Percentiles rank a stretch among this genome's conserved stretches.
Evolutionary conservation across 352 stramenopile genomes (phyloP).

Genomic region (Thalassiosira hispida): DNA sequence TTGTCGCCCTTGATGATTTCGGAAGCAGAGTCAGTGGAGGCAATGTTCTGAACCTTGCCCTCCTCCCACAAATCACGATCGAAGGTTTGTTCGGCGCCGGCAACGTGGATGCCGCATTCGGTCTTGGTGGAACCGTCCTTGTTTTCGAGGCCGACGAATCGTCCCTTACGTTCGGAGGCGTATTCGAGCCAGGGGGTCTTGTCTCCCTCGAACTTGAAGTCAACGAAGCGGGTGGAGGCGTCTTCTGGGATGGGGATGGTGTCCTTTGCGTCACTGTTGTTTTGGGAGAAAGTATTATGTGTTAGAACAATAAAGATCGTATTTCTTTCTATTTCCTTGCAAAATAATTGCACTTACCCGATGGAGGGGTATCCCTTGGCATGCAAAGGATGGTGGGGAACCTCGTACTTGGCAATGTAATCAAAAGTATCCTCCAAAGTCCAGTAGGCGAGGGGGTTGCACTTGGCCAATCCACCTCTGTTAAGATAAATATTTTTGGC

Average conservation of each 20-base stretch:
- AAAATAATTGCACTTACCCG: constrained; percentile 47
- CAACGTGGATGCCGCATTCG: constrained; percentile 86
- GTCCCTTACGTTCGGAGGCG: constrained; percentile 82
- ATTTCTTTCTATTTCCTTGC: neutral
- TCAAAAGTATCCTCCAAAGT: constrained; percentile 87
- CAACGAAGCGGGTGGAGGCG: constrained; percentile 76
- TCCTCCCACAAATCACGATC: constrained; percentile 84
- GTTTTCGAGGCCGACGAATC: constrained; percentile 85
- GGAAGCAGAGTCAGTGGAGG: constrained; percentile 66
- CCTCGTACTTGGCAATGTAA: constrained; percentile 86
- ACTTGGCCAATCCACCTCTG: constrained; percentile 83
- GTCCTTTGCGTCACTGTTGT: constrained; percentile 81
- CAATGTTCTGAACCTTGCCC: constrained; percentile 77
- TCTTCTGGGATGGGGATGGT: constrained; percentile 86
- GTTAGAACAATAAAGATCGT: neutral
- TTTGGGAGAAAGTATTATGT: constrained; percentile 1
- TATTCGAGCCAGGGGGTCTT: constrained; percentile 85
- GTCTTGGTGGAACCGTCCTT: constrained; percentile 86
- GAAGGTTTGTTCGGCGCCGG: constrained; percentile 84
- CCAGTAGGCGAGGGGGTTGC: constrained; percentile 87
- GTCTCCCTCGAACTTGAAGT: constrained; percentile 85
- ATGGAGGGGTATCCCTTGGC: constrained; percentile 86
- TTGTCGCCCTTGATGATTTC: constrained; percentile 74
- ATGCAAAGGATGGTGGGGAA: constrained; percentile 84
- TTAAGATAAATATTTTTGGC: constrained; percentile 5